phyloP scores from a whole-genome alignment of 176 grass and related monocot genomes.

The Bonia amplexicaulis region DNA sequence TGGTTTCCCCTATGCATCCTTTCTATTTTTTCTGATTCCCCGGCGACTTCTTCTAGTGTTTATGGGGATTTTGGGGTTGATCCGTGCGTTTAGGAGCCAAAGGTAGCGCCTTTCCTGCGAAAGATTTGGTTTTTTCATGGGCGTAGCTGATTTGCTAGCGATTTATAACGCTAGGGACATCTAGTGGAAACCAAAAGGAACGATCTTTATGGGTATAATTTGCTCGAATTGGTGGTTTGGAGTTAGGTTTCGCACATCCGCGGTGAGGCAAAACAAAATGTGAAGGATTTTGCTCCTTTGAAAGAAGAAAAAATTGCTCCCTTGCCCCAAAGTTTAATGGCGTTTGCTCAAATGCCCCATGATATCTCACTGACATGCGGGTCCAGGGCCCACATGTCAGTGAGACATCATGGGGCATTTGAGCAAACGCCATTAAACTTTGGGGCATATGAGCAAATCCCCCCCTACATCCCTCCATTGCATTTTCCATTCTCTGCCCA shows the following conservation, averaged over 20 bases:
- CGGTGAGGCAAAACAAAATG: not conserved
- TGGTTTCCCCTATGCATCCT: not conserved
- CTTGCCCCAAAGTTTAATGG: too few relatives aligned
- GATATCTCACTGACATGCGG: too few relatives aligned
- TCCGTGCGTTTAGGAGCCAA: not conserved
- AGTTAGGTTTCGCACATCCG: not conserved
- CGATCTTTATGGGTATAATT: not conserved
- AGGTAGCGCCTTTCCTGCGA: not conserved
- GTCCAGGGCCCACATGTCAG: too few relatives aligned
- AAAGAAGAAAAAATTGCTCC: too few relatives aligned
- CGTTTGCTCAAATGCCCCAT: too few relatives aligned
- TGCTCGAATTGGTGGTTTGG: not conserved
- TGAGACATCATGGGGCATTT: too few relatives aligned
- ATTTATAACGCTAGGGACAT: not conserved
- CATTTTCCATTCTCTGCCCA: too few relatives aligned
- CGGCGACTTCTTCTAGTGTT: not conserved
- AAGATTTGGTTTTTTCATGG: not conserved
- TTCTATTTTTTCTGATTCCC: not conserved
- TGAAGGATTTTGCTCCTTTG: not conserved
- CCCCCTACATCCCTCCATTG: too few relatives aligned
- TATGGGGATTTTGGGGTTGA: not conserved
- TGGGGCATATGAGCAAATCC: too few relatives aligned
- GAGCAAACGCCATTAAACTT: too few relatives aligned
- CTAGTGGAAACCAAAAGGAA: not conserved
- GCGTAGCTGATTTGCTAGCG: not conserved